Conservation (phyloP, 202 grass and related monocot genomes). For the Miscanthus sacchariflorus region DNA sequence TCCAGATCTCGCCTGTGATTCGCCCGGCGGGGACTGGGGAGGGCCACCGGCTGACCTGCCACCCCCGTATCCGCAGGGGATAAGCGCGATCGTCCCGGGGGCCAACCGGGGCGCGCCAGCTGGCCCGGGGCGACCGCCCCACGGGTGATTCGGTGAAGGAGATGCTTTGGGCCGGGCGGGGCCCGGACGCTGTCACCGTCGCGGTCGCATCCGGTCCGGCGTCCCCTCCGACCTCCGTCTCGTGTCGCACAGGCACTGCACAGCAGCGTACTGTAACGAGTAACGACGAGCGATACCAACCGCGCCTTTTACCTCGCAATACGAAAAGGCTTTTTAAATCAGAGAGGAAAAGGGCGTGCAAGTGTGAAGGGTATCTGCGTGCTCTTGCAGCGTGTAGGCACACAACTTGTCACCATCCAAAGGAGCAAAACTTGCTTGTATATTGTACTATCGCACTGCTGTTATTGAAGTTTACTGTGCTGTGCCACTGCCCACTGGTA, state of each 20-base stretch:
- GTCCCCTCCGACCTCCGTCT: background rate
- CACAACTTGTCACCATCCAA: background rate
- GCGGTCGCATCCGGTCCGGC: background rate
- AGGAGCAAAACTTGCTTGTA: background rate
- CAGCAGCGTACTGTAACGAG: background rate
- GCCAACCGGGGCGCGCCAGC: slow-evolving; percentile 10
- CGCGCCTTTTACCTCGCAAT: background rate
- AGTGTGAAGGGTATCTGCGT: slow-evolving; percentile 28
- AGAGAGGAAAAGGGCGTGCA: background rate
- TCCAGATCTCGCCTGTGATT: slow-evolving; percentile 35
- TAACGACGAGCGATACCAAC: slow-evolving; percentile 2
- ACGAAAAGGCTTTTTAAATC: background rate
- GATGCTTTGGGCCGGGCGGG: no score
- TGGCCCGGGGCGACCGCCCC: background rate
- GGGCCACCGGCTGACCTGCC: slow-evolving; percentile 10
- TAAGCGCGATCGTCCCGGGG: background rate
- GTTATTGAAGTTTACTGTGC: background rate
- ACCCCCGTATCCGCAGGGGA: slow-evolving; percentile 13
- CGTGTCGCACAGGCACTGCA: background rate
- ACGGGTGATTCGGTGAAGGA: no score
- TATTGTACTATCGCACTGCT: no score
- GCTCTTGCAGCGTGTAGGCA: background rate
- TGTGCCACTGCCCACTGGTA: no score
- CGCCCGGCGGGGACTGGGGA: background rate
- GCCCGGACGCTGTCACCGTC: background rate